A percentile compares a stretch with the other conserved stretches of the same genome.
Evolutionary conservation across 768 basidiomycete genomes (phyloP).

Genomic region (Auriscalpium orientale): DNA sequence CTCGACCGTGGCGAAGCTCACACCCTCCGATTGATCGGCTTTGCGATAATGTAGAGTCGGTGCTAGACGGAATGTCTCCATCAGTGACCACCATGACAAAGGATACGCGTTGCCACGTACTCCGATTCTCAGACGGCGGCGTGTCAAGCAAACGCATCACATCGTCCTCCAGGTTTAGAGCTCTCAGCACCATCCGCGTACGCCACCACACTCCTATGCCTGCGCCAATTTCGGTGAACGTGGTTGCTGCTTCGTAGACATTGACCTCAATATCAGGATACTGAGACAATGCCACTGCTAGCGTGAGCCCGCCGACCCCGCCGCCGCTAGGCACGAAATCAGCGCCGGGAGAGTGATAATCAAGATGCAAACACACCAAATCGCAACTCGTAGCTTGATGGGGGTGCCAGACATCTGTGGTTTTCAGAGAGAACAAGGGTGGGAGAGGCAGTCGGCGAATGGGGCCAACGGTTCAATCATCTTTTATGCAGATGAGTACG

Average conservation of each 20-base stretch:
- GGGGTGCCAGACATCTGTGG: background rate
- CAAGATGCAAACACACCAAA: slow-evolving; percentile 35
- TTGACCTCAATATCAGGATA: slow-evolving; percentile 23
- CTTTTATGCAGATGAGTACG: no score
- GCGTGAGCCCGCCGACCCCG: slow-evolving; percentile 24
- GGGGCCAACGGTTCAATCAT: no score
- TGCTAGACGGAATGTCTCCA: slow-evolving; percentile 26
- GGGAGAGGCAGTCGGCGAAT: no score
- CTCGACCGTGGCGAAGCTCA: slow-evolving; percentile 44
- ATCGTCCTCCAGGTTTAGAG: slow-evolving; percentile 21
- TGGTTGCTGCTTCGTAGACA: slow-evolving; percentile 26
- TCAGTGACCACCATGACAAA: no score
- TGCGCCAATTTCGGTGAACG: slow-evolving; percentile 24
- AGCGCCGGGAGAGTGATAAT: slow-evolving; percentile 8
- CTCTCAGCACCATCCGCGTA: slow-evolving; percentile 20
- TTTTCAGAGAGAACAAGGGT: no score
- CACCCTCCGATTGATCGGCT: slow-evolving; percentile 48
- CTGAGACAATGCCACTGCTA: slow-evolving; percentile 22
- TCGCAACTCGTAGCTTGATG: slow-evolving; percentile 40
- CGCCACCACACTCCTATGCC: slow-evolving; percentile 32
- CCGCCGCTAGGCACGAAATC: slow-evolving; percentile 14
- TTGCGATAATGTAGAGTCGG: slow-evolving; percentile 49
- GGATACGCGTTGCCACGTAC: background rate
- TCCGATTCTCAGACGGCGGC: slow-evolving; percentile 15
- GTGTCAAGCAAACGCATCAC: slow-evolving; percentile 17